Conservation (phyloP, 345 rosid genomes). For the Pistacia vera region DNA sequence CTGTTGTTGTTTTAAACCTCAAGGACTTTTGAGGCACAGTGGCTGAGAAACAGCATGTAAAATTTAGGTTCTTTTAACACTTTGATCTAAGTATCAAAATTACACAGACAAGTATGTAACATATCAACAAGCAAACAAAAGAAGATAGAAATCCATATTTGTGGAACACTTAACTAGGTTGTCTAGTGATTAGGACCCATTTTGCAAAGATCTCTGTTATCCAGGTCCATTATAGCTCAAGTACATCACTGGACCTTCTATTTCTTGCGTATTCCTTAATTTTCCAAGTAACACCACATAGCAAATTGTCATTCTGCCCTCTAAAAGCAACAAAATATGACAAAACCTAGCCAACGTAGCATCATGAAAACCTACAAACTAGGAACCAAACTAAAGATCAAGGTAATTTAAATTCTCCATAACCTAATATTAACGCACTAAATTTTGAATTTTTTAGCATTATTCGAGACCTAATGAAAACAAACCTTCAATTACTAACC, state of each 20-base stretch:
- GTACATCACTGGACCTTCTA: not conserved
- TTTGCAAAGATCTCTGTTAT: not conserved
- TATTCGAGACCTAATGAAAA: too few relatives aligned
- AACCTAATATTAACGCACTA: not conserved
- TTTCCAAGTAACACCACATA: not conserved
- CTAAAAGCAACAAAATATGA: not conserved
- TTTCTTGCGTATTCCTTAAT: not conserved
- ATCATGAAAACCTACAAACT: not conserved
- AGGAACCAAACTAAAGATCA: not conserved
- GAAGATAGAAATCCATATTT: not conserved
- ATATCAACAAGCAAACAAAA: not conserved
- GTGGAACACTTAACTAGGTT: not conserved
- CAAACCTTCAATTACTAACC: too few relatives aligned
- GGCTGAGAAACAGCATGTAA: constrained; percentile 25
- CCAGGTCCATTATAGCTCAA: not conserved
- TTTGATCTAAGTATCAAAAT: not conserved
- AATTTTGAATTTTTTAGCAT: not conserved
- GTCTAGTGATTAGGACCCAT: not conserved
- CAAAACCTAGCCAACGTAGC: not conserved
- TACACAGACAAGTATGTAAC: not conserved
- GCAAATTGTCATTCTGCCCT: not conserved
- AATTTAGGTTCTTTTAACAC: constrained; percentile 11
- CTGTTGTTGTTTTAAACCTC: constrained; percentile 88
- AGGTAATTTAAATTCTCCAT: not conserved
- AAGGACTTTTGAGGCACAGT: constrained; percentile 50